A percentile compares a stretch with the other conserved stretches of the same genome.
These are phyloP conservation scores for Fusarium verrucosum DNA, from an alignment of 2,329 filamentous ascomycete species.

Conservation along the genomic window DNA sequence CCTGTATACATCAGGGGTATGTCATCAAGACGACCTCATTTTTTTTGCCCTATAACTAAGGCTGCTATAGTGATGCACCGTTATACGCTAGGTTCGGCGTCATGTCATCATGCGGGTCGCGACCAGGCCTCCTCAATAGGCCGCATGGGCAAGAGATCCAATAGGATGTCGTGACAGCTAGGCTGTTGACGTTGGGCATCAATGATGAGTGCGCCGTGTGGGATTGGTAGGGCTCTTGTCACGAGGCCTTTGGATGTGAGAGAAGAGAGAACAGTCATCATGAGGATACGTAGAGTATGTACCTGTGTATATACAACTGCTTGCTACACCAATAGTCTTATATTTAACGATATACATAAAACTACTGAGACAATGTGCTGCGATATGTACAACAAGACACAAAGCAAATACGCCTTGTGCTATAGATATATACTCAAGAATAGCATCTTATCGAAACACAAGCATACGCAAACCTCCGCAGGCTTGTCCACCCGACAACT, in stretches of 20 bases:
- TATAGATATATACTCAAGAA: slow-evolving; percentile 24
- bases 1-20: too few species aligned
- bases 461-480: slow-evolving; percentile 6
- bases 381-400: slow-evolving; percentile 26
- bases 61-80: background rate
- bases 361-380: slow-evolving; percentile 5
- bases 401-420: slow-evolving; percentile 2
- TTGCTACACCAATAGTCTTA: background rate
- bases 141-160: slow-evolving; percentile 16
- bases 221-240: slow-evolving; percentile 16
- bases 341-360: background rate
- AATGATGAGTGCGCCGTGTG: slow-evolving; percentile 6
- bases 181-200: slow-evolving; percentile 25
- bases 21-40: background rate
- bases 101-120: slow-evolving; percentile 26
- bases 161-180: background rate
- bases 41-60: background rate
- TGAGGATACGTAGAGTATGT: background rate
- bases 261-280: slow-evolving; percentile 24
- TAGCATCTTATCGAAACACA: slow-evolving; percentile 18
- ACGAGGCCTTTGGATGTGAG: slow-evolving; percentile 14
- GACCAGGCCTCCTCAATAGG: slow-evolving; percentile 24
- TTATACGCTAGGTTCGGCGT: slow-evolving; percentile 13
- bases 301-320: background rate
- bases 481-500: slow-evolving; percentile 7